Base-by-base conservation (phyloP, 208 protist genomes). In the Crithidia acanthocephali region DNA sequence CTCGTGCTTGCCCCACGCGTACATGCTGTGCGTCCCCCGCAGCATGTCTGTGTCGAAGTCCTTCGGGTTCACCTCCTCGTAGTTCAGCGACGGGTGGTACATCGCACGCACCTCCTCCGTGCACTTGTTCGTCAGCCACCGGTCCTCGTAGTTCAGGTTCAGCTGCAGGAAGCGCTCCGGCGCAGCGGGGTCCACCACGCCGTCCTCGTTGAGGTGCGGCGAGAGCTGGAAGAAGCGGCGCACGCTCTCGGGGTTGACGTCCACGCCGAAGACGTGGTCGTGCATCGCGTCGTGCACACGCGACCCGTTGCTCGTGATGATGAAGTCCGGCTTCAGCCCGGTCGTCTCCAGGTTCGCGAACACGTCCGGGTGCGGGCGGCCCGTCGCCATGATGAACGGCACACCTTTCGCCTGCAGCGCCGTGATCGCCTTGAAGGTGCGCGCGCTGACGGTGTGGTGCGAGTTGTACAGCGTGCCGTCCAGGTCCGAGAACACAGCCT, bases 281-380 rank as follows among this genome's bases (percentile, higher is more conserved):
- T 84, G 65, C 48, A 48, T 71, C 15, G 67, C 68, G 45, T 88
- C 76, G 72, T 85, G 79, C 32, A 92, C 68, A 27, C 85, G 83
- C 15, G 81, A 83, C 1, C 89, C 89, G 71, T 94, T 94, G 60
- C 81, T 88, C 40, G 89, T 89, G 40, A 94, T 87, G 30, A 92
- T 80, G 76, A 92, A 91, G 61, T 79, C 81, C 0, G 84, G 84
- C 13, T 73, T 25, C 20, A 94, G 67, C 3, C 61, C 69, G 16
- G 68, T 78, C n/a, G 72, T 75, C 13, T 82, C 64, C 20, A 94
- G 72, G 48, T 80, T 87, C 32, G 64, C n/a, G n/a, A n/a, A n/a
- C n/a, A n/a, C n/a, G n/a, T n/a, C n/a, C n/a, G n/a, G n/a, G n/a
- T n/a, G n/a, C n/a, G n/a, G n/a, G n/a, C n/a, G n/a, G n/a, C n/a